Evolutionary conservation across 1,284 basidiomycete genomes (phyloP), one percentile per base, ranked within the genome.

Genomic region (Peniophora sp.): DNA sequence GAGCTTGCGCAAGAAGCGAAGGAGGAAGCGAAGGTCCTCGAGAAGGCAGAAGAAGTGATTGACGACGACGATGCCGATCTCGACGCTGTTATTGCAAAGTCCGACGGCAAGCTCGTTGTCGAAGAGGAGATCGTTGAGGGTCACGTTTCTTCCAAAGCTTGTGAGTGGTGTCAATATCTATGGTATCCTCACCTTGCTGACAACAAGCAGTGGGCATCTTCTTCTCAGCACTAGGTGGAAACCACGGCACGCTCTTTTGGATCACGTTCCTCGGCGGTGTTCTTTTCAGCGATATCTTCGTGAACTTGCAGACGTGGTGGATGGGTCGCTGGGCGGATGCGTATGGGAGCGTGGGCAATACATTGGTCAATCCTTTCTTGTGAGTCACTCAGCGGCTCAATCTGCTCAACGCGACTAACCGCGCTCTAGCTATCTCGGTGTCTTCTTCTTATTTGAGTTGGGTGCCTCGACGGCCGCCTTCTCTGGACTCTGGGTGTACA

Each of bases 121-220:
- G 77, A 71, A 2, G 83, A 85, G 58, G 81, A 85, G 63, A 71
- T 80, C 49, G 71, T 74, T 2, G 67, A 75, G 50, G 83, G 82
- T 1, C 73, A 77, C 50, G 73, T 83, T 3, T 70, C 78, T 48
- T 73, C 73, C 67, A 52, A 61, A 16, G 70, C 75, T 5, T 48
- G 73, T 73, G 55, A 49, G 66, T 5, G 6, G 27, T 12, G 6
- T 32, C 5, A 6, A 32, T 12, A 12, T 12, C 5, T 6, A 6
- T 5, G n/a, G n/a, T 16, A 8, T 41, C 8, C n/a, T 19, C n/a
- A n/a, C 44, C 27, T 32, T 47, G 36, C 20, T 38, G 20, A 25
- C 47, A 35, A n/a, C 2, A 9, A 19, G 23, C 45, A 68, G 66
- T 64, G 45, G 63, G 58, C 45, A 44, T 68, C 20, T 67, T 62